Evolutionary conservation across 768 basidiomycete species (phyloP), one percentile per base, ranked within the genome.

Genomic region (Postia placenta): DNA sequence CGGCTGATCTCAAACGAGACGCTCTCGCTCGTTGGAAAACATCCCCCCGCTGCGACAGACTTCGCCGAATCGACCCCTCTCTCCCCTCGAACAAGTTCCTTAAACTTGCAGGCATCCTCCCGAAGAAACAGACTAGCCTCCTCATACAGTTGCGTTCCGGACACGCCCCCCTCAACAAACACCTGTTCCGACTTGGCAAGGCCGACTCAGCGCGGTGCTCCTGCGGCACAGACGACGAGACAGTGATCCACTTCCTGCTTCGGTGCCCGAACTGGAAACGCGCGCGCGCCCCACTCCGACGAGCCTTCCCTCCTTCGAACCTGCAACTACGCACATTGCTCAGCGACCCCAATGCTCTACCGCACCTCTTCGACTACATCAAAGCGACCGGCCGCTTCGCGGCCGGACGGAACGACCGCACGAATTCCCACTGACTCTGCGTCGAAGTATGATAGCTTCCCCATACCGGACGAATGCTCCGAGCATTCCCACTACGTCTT

Each of bases 141-240:
- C 53, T 68, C 9, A 49, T 63, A 23, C 68, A 69, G 28, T 61
- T 71, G 1, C 37, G 64, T 5, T 66, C 65, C 2, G 61, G 63
- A 2, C 69, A 71, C 42, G 50, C 48, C 5, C 61, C 64, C 0
- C 60, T 70, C 1, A 62, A 67, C 35, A 27, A 53, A 5, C 60
- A 68, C 56, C 62, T 60, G 3, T 27, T 45, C 22, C 45, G 47
- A 4, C 57, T 62, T 14, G 30, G 45, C 0, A 45, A 44, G 38
- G 45, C 45, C 3, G 45, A 39, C 42, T 20, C 45, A 1, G 27
- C 45, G 0, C 14, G 14, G 2, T 62, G 60, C 45, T 25, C 24
- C 1, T 61, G 59, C 45, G 17, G 25, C 3, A 2, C 2, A 0
- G 22, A 19, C 3, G 23, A 9, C 2, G 57, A 60, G 41, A 52